phyloP scores from a whole-genome alignment of 331 rosid species.

The Rosa hybrid region DNA sequence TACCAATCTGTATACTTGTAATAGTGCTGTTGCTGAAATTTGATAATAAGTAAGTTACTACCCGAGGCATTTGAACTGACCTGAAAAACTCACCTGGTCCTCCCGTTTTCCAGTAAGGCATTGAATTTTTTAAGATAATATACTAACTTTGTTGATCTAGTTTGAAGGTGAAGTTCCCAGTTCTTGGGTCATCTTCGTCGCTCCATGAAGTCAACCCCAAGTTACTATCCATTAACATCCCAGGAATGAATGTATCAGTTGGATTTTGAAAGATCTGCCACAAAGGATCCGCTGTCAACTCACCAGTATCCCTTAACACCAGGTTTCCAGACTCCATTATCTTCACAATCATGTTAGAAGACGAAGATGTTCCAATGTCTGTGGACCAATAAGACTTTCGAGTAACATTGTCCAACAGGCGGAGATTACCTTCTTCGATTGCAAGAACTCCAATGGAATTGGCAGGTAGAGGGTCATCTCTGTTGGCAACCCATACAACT shows the following conservation, averaged over 20 bases:
- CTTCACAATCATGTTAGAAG: background rate
- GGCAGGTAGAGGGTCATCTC: background rate
- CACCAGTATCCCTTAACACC: background rate
- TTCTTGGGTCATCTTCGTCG: background rate
- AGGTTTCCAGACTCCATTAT: constrained; percentile 36
- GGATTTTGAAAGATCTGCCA: constrained; percentile 36
- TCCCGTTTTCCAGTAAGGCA: constrained; percentile 15
- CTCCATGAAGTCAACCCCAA: constrained; percentile 25
- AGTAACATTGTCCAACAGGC: background rate
- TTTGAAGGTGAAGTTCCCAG: constrained; percentile 18
- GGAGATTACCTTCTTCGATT: background rate
- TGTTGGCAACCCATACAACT: constrained; percentile 40
- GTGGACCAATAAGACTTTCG: constrained; percentile 13
- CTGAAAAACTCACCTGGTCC: background rate
- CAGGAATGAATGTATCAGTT: constrained; percentile 35
- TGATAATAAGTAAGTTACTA: background rate
- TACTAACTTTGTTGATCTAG: background rate
- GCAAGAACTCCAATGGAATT: background rate
- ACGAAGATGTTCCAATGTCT: accelerated
- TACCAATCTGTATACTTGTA: too few relatives aligned
- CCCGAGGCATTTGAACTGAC: background rate
- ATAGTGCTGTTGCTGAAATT: background rate
- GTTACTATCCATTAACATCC: constrained; percentile 9
- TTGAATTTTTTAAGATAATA: background rate
- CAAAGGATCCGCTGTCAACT: background rate